A percentile compares a stretch with the other conserved stretches of the same genome.
Evolutionary conservation across 1,139 yeast genomes (phyloP).

Genomic region (Casaregolazyma suthepensis): DNA sequence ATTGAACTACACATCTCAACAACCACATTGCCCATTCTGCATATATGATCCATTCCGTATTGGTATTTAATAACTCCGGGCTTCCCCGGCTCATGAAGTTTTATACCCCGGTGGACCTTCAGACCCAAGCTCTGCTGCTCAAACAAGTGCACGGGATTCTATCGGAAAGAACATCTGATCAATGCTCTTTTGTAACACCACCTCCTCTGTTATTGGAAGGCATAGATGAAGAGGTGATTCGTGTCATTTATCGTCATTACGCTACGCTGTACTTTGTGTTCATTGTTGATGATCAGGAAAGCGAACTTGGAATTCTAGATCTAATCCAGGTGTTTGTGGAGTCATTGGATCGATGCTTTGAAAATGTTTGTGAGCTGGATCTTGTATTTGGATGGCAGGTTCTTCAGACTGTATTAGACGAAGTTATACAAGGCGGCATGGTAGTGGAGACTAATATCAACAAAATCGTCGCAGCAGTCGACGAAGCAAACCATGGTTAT

Average conservation of each 20-base stretch:
- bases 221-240: slow-evolving; percentile 60
- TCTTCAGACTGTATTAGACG: slow-evolving; percentile 75
- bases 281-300: slow-evolving; percentile 92
- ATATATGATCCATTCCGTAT: slow-evolving; percentile 79
- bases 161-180: slow-evolving; percentile 59
- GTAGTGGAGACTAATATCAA: slow-evolving; percentile 90
- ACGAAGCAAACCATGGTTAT: slow-evolving; percentile 35
- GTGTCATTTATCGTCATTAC: slow-evolving; percentile 88
- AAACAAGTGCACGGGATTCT: slow-evolving; percentile 72
- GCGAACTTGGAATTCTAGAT: slow-evolving; percentile 89
- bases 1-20: background rate
- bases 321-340: slow-evolving; percentile 96
- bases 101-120: slow-evolving; percentile 82
- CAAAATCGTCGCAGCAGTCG: slow-evolving; percentile 68
- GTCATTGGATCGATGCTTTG: slow-evolving; percentile 84
- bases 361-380: slow-evolving; percentile 91
- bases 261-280: slow-evolving; percentile 94
- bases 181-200: slow-evolving; percentile 76
- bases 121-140: slow-evolving; percentile 65
- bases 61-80: slow-evolving; percentile 91
- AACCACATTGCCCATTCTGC: background rate
- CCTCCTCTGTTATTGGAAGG: slow-evolving; percentile 53
- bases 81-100: slow-evolving; percentile 86
- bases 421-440: slow-evolving; percentile 96
- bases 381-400: slow-evolving; percentile 97